Conservation (phyloP, 2,329 filamentous ascomycete species). For the Daldinia sp. region DNA sequence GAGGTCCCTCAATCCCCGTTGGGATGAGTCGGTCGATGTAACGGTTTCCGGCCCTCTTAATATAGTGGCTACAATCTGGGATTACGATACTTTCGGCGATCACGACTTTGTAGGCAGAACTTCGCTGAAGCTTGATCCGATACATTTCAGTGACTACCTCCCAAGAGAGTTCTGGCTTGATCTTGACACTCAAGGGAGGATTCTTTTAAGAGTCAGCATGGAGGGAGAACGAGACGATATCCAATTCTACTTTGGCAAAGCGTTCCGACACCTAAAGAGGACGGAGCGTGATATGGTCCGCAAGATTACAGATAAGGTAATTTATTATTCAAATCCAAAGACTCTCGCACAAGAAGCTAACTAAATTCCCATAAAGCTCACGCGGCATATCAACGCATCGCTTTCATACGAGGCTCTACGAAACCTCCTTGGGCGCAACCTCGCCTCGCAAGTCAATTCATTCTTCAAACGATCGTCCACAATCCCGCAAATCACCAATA, state of each 20-base stretch:
- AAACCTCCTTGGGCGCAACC: conserved; percentile 76
- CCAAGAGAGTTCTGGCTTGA: conserved; percentile 98
- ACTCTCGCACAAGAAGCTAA: conserved; percentile 25
- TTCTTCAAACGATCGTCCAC: conserved; percentile 65
- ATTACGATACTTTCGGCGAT: conserved; percentile 96
- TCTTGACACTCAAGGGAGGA: conserved; percentile 90
- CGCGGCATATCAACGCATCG: conserved; percentile 90
- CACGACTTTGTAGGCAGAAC: conserved; percentile 97
- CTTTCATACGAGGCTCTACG: conserved; percentile 86
- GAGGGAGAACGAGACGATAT: conserved; percentile 98
- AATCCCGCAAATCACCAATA: conserved; percentile 70
- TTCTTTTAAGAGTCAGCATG: conserved; percentile 95
- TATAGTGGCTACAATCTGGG: conserved; percentile 97
- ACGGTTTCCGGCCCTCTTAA: conserved; percentile 92
- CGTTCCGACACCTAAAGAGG: conserved; percentile 93
- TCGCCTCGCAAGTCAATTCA: conserved; percentile 65
- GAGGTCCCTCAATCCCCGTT: conserved; percentile 89
- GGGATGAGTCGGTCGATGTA: conserved; percentile 98
- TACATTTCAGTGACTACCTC: conserved; percentile 95
- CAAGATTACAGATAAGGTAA: conserved; percentile 96
- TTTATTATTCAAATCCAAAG: conserved; percentile 38
- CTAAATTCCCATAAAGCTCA: conserved; percentile 69
- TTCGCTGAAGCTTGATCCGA: conserved; percentile 97
- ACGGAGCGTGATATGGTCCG: conserved; percentile 98
- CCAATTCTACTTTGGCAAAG: conserved; percentile 97